Evolutionary conservation across 2,329 filamentous ascomycete genomes (phyloP).

Genomic region (Didymosphaeria variabile): DNA sequence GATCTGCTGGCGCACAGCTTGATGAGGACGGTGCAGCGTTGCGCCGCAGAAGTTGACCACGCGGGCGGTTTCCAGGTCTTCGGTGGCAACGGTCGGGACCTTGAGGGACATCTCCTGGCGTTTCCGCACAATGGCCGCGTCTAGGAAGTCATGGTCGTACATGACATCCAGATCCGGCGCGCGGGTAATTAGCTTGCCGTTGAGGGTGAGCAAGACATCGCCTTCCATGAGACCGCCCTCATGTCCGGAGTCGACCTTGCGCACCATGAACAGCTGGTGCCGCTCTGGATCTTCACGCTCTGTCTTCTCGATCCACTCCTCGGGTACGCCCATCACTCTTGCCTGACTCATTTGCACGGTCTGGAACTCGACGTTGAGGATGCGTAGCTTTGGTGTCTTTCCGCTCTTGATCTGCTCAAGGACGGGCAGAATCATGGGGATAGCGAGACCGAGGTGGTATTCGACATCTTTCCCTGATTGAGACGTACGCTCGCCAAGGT

Average conservation of each 20-base stretch:
- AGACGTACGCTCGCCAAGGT: constrained; percentile 86
- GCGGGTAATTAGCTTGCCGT: constrained; percentile 90
- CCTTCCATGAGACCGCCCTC: constrained; percentile 80
- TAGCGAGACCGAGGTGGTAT: constrained; percentile 92
- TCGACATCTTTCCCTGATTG: constrained; percentile 89
- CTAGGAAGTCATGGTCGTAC: constrained; percentile 86
- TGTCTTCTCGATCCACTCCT: constrained; percentile 94
- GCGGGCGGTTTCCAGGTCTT: constrained; percentile 90
- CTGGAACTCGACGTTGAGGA: constrained; percentile 93
- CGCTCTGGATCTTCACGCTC: constrained; percentile 87
- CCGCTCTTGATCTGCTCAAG: constrained; percentile 84
- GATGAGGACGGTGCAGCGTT: constrained; percentile 90
- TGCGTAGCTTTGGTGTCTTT: constrained; percentile 80
- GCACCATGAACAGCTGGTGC: constrained; percentile 98
- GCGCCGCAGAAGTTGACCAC: constrained; percentile 96
- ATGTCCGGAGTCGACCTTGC: constrained; percentile 78
- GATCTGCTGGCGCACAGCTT: constrained; percentile 96
- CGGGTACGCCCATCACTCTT: constrained; percentile 94
- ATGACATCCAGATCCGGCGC: constrained; percentile 94
- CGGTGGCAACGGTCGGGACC: constrained; percentile 85
- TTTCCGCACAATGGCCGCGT: constrained; percentile 86
- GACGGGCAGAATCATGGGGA: constrained; percentile 88
- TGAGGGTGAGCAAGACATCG: constrained; percentile 90
- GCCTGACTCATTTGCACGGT: constrained; percentile 97
- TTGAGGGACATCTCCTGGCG: constrained; percentile 79